Percentiles rank a stretch among this genome's conserved stretches.
Evolutionary conservation across 148 eudicot species (phyloP).

Genomic region (Nyssa sinensis): DNA sequence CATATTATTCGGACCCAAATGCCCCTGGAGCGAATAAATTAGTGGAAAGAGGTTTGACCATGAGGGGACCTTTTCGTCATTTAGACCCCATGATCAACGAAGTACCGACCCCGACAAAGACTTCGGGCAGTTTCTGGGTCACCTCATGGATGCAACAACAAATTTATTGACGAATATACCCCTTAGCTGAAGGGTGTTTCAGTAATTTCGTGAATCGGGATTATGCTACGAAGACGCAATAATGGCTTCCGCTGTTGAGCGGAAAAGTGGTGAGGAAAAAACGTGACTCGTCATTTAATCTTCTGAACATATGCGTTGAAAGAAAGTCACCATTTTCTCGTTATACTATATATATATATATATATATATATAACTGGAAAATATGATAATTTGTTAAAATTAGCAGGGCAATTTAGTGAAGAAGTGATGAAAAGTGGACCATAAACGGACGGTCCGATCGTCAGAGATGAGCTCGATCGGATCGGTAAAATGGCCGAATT

Average conservation of each 20-base stretch:
- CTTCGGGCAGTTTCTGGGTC: slow-evolving; percentile 12
- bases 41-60: slow-evolving; percentile 12
- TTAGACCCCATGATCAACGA: background rate
- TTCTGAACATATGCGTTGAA: slow-evolving; percentile 25
- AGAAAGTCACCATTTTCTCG: slow-evolving; percentile 22
- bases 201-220: background rate
- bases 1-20: slow-evolving; percentile 12
- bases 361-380: background rate
- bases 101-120: slow-evolving; percentile 14
- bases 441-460: background rate
- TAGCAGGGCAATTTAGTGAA: background rate
- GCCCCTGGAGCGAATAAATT: background rate
- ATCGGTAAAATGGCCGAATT: background rate
- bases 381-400: background rate
- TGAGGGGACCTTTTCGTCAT: background rate
- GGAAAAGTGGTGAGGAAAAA: slow-evolving; percentile 15
- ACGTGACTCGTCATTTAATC: slow-evolving; percentile 28
- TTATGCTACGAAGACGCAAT: slow-evolving; percentile 13
- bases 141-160: background rate
- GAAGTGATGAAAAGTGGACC: background rate
- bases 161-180: slow-evolving; percentile 15
- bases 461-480: slow-evolving; percentile 3
- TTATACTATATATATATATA: background rate
- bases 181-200: slow-evolving; percentile 10
- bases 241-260: slow-evolving; percentile 27